Evolutionary conservation across 1,284 basidiomycete species (phyloP), one percentile per base, ranked within the genome.

Genomic region (Kwoniella shivajii): DNA sequence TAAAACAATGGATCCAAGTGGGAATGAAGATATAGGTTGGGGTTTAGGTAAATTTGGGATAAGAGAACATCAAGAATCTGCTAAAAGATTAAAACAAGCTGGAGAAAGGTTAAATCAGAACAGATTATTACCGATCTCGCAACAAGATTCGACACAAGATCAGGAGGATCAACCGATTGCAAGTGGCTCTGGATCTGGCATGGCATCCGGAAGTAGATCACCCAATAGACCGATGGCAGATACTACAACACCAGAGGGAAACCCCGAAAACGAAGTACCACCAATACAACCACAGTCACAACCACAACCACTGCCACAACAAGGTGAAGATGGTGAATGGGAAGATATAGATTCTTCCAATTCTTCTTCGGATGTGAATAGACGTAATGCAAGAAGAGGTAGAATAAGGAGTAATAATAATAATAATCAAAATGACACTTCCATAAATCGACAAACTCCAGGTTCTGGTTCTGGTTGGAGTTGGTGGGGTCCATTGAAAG

Each of bases 1-100:
- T 20, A 36, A 16, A 13, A 24, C 62, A 22, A 44, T 51, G 24
- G 45, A 45, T 31, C n/a, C n/a, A n/a, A 57, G 29, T 38, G 47
- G 38, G 38, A 54, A 56, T 22, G 66, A 54, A 27, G 89, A 88
- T 2, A 82, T 85, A 6, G 75, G 75, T 1, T 90, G 88, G 88
- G 86, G 86, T 0, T 75, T 90, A 31, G 88, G 88, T 1, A 84
- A 84, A 56, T 88, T 85, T 68, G 85, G 85, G 22, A 79, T 88
- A 71, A 80, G 84, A 55, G 77, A 79, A 63, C 73, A 74, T 39
- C 69, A 75, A 44, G 78, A 76, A 57, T 74, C 69, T 43, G 73
- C 73, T 41, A 68, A 61, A 53, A 49, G 73, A 46, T 41, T 76
- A 51, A 60, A 63, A 50, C 69, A 69, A 56, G 72, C 71, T 20